Conservation (phyloP, 2,329 filamentous ascomycete genomes). For the Iodosphaeria phyllophila region DNA sequence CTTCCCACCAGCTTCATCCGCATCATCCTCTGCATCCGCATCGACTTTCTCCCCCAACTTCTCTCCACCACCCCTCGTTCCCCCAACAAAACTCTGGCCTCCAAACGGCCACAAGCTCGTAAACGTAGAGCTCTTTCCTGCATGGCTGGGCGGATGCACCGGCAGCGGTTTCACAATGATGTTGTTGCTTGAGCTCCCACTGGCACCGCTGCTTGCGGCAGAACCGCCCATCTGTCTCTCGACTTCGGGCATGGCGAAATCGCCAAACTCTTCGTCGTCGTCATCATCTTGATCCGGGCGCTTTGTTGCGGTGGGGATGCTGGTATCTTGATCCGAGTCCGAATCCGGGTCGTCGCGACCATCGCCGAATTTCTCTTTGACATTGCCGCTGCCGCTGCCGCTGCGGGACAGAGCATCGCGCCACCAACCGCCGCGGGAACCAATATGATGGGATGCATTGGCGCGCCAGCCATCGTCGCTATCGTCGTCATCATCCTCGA, state of each 20-base stretch:
- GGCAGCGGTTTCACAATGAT: slow-evolving; percentile 35
- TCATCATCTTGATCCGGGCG: slow-evolving; percentile 10
- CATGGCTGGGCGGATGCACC: slow-evolving; percentile 26
- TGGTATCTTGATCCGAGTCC: slow-evolving; percentile 24
- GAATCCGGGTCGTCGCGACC: slow-evolving; percentile 19
- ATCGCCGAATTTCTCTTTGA: slow-evolving; percentile 20
- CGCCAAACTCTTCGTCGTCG: slow-evolving; percentile 42
- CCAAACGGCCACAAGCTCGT: slow-evolving; percentile 41
- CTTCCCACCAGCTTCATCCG: slow-evolving; percentile 6
- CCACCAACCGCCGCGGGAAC: slow-evolving; percentile 28
- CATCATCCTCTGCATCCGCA: slow-evolving; percentile 17
- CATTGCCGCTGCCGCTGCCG: too few relatives aligned
- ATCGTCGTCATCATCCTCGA: slow-evolving; percentile 32
- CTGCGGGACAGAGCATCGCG: slow-evolving; percentile 18
- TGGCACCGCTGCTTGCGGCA: slow-evolving; percentile 5
- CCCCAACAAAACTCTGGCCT: slow-evolving; percentile 15
- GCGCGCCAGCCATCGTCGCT: slow-evolving; percentile 18
- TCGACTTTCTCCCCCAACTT: slow-evolving; percentile 12
- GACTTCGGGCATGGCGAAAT: slow-evolving; percentile 47
- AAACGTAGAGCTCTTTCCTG: slow-evolving; percentile 18
- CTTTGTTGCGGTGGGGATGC: too few relatives aligned
- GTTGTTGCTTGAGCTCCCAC: too few relatives aligned
- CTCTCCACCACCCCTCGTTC: slow-evolving; percentile 13
- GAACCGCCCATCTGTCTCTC: slow-evolving; percentile 11
- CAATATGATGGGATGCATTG: slow-evolving; percentile 14